These are phyloP conservation scores for Senecio squalidus DNA, from an alignment of 140 eudicot genomes.

Conservation along the genomic window DNA sequence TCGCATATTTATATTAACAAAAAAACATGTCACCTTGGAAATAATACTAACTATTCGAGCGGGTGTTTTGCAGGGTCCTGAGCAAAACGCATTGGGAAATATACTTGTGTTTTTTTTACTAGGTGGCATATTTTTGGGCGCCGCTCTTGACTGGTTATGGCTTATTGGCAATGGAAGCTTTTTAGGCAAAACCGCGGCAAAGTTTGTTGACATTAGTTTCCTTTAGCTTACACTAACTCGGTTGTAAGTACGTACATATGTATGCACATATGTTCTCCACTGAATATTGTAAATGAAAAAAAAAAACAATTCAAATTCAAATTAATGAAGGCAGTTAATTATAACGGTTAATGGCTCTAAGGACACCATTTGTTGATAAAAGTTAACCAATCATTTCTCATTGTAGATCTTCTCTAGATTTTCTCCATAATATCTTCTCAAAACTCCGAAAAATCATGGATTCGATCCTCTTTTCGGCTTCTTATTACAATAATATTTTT, in stretches of 20 bases:
- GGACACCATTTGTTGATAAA: conserved; percentile 22
- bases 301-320: too few species aligned
- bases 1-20: neutral
- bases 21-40: neutral
- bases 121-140: conserved; percentile 65
- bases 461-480: neutral
- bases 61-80: conserved; percentile 54
- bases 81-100: conserved; percentile 81
- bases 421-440: conserved; percentile 22
- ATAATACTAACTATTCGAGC: neutral
- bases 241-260: neutral
- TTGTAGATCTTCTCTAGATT: conserved; percentile 22
- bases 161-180: conserved; percentile 44
- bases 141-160: conserved; percentile 79
- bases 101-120: conserved; percentile 52
- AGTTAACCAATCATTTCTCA: conserved; percentile 13
- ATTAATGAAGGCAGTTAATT: conserved; percentile 27
- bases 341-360: conserved; percentile 25
- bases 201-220: neutral
- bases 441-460: conserved; percentile 14
- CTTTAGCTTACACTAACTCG: neutral
- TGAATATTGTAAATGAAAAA: too few species aligned
- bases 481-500: conserved; percentile 11
- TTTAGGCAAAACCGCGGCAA: conserved; percentile 5
- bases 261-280: neutral